Percentiles rank a stretch among this genome's conserved stretches.
Evolutionary conservation across 1,139 yeast genomes (phyloP).

Genomic region (Meyerozyma carpophila): DNA sequence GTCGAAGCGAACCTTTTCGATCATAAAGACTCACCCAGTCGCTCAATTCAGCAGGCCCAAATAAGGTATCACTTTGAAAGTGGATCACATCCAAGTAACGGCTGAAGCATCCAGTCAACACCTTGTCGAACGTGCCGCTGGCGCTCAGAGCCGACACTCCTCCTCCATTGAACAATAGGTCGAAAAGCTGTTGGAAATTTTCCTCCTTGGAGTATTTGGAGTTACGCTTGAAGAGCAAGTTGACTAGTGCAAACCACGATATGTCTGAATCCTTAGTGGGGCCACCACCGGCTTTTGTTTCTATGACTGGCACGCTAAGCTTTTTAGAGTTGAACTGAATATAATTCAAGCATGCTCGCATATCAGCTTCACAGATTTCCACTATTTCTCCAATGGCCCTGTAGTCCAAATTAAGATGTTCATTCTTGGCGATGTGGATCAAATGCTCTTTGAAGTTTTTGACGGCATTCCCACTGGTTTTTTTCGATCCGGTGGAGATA

Average conservation of each 20-base stretch:
- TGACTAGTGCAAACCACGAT: slow-evolving; percentile 58
- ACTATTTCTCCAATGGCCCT: slow-evolving; percentile 49
- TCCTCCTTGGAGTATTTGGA: slow-evolving; percentile 41
- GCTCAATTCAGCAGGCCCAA: slow-evolving; percentile 57
- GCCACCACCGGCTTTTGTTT: slow-evolving; percentile 12
- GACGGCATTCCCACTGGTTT: slow-evolving; percentile 30
- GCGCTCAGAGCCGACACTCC: slow-evolving; percentile 42
- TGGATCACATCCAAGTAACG: slow-evolving; percentile 47
- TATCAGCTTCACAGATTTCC: slow-evolving; percentile 73
- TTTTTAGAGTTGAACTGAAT: slow-evolving; percentile 59
- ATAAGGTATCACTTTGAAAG: slow-evolving; percentile 60
- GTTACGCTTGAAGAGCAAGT: slow-evolving; percentile 48
- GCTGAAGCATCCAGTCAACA: slow-evolving; percentile 70
- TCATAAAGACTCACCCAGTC: slow-evolving; percentile 82
- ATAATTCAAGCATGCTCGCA: slow-evolving; percentile 79
- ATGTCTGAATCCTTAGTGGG: slow-evolving; percentile 48
- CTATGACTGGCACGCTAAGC: slow-evolving; percentile 12
- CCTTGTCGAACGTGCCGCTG: slow-evolving; percentile 51
- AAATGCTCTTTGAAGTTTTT: slow-evolving; percentile 38
- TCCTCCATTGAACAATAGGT: slow-evolving; percentile 27
- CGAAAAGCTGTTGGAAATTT: slow-evolving; percentile 40
- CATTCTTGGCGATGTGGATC: slow-evolving; percentile 26
- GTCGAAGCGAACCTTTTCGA: slow-evolving; percentile 10
- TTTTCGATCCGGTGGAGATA: slow-evolving; percentile 32
- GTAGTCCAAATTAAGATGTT: slow-evolving; percentile 27